Evolutionary conservation across 352 stramenopile genomes (phyloP).

Genomic region (Elongisporangium undulatum): DNA sequence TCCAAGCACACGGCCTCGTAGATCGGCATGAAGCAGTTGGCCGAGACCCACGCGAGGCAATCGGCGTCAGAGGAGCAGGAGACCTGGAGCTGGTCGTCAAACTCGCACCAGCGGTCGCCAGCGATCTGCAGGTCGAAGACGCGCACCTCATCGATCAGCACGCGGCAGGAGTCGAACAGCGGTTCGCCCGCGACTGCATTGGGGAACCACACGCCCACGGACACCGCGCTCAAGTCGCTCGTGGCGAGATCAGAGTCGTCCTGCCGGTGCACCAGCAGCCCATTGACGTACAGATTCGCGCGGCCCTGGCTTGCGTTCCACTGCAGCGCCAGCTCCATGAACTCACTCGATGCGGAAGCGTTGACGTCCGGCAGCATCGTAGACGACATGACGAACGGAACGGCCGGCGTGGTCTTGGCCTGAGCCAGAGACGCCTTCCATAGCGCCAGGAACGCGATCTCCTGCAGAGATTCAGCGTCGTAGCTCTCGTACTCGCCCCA

Average conservation of each 20-base stretch:
- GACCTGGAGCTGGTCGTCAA: slow-evolving; percentile 25
- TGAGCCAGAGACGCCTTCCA: slow-evolving; percentile 62
- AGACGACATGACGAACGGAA: slow-evolving; percentile 21
- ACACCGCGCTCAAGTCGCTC: slow-evolving; percentile 16
- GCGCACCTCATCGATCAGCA: slow-evolving; percentile 42
- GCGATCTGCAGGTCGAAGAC: slow-evolving; percentile 57
- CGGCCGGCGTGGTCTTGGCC: slow-evolving; percentile 28
- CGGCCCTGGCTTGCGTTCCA: slow-evolving; percentile 50
- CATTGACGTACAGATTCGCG: slow-evolving; percentile 62
- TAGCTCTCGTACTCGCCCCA: slow-evolving; percentile 38
- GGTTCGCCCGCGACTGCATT: slow-evolving; percentile 58
- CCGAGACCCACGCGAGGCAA: slow-evolving; percentile 37
- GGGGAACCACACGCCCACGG: slow-evolving; percentile 64
- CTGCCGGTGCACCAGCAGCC: slow-evolving; percentile 41
- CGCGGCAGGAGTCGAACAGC: slow-evolving; percentile 41
- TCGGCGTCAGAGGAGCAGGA: slow-evolving; percentile 27
- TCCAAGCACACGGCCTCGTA: slow-evolving; percentile 43
- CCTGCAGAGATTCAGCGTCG: slow-evolving; percentile 11
- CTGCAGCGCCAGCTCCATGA: slow-evolving; percentile 56
- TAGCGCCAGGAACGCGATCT: slow-evolving; percentile 44
- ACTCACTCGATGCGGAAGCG: slow-evolving; percentile 12
- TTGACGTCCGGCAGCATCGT: too few species aligned
- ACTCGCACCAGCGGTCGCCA: slow-evolving; percentile 60
- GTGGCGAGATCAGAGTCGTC: slow-evolving; percentile 1
- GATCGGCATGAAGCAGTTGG: slow-evolving; percentile 61